phyloP scores from a whole-genome alignment of 164 flowering plant species.

The Vitis rupestris region DNA sequence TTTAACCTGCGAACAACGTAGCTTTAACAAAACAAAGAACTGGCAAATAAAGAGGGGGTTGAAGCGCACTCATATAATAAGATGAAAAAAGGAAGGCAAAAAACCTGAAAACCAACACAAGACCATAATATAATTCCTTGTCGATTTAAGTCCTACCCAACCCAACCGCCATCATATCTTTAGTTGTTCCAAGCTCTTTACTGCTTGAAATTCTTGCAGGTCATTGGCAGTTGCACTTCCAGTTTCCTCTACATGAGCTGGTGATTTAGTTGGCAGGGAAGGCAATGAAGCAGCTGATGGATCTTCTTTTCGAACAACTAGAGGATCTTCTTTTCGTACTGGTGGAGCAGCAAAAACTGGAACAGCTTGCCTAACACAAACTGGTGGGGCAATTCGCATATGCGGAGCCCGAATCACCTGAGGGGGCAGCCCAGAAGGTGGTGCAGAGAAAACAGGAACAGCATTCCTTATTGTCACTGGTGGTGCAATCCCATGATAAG shows the following conservation, averaged over 20 bases:
- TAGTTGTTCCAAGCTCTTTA: conserved; percentile 45
- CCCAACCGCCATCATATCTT: conserved; percentile 34
- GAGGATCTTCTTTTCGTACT: conserved; percentile 20
- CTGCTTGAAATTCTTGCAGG: conserved; percentile 31
- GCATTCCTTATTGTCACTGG: conserved; percentile 85
- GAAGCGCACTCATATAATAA: conserved; percentile 12
- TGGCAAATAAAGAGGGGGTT: neutral
- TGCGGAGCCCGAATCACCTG: conserved; percentile 39
- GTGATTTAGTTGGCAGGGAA: conserved; percentile 2
- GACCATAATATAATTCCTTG: conserved; percentile 14
- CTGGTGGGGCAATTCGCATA: conserved; percentile 40
- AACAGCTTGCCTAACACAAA: conserved; percentile 36
- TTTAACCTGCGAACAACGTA: conserved; percentile 18
- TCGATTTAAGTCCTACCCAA: conserved; percentile 6
- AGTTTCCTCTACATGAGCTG: conserved; percentile 26
- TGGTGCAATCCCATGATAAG: conserved; percentile 70
- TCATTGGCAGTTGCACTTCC: conserved; percentile 8
- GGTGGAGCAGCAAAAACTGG: conserved; percentile 46
- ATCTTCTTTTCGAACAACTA: conserved; percentile 11
- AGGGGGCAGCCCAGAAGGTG: conserved; percentile 32
- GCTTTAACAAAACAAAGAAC: conserved; percentile 13
- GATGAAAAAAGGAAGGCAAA: conserved; percentile 12
- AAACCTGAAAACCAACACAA: conserved; percentile 19
- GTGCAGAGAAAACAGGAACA: conserved; percentile 81
- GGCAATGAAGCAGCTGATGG: conserved; percentile 2